Percentiles rank a stretch among this genome's conserved stretches.
Conservation (phyloP, 1,284 basidiomycete species). For the Ceratobasidium sp. region DNA sequence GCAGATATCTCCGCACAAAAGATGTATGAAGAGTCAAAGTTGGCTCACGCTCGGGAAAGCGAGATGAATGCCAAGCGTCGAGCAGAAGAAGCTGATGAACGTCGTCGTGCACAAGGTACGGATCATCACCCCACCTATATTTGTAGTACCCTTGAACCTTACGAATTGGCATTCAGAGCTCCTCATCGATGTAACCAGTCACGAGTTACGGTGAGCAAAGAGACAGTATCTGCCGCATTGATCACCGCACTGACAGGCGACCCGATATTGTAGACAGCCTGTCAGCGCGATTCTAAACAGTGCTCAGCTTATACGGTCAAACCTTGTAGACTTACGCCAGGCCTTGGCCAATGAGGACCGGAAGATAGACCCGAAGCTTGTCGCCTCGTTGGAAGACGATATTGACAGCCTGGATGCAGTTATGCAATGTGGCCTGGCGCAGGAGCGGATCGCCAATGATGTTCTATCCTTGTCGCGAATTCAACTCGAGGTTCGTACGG, state of each 20-base stretch:
- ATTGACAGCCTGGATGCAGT: conserved; percentile 44
- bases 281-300: conserved; percentile 47
- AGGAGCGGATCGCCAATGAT: conserved; percentile 54
- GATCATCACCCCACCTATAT: not conserved
- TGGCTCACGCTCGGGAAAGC: conserved; percentile 45
- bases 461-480: conserved; percentile 53
- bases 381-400: conserved; percentile 11
- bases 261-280: conserved; percentile 42
- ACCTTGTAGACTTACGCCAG: conserved; percentile 43
- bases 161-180: conserved; percentile 43
- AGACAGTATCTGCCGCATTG: conserved; percentile 17
- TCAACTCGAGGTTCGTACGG: conserved; percentile 46
- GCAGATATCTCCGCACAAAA: conserved; percentile 46
- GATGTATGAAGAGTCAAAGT: conserved; percentile 43
- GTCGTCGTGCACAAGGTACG: conserved; percentile 45
- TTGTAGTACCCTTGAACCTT: conserved; percentile 42
- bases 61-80: conserved; percentile 44
- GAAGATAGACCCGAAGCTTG: conserved; percentile 46
- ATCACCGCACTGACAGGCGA: not conserved
- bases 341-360: conserved; percentile 50
- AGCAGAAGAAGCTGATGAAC: conserved; percentile 46
- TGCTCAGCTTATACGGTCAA: conserved; percentile 44
- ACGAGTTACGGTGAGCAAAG: conserved; percentile 43
- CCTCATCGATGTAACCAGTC: conserved; percentile 46
- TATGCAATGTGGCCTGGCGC: conserved; percentile 49